These are phyloP conservation scores for Lentinula raphanica DNA, from an alignment of 768 basidiomycete species.

Conservation along the genomic window DNA sequence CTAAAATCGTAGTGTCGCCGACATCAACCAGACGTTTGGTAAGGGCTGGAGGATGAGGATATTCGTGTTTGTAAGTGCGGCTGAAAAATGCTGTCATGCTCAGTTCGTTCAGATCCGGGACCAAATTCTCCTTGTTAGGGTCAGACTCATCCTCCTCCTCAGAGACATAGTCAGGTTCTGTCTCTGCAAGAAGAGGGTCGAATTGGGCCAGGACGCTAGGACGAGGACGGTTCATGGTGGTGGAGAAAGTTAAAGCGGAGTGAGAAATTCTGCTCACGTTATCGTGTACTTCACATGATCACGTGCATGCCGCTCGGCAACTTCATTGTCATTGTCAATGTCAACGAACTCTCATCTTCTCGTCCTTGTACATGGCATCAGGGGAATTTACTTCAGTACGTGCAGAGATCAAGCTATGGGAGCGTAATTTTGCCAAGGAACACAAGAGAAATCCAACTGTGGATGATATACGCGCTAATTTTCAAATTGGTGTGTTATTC, in stretches of 20 bases:
- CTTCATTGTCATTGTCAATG: no score
- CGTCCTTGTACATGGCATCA: constrained; percentile 9
- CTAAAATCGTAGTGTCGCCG: constrained; percentile 42
- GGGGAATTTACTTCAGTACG: constrained; percentile 47
- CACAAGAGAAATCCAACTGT: constrained; percentile 59
- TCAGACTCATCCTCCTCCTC: constrained; percentile 17
- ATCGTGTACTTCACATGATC: neutral
- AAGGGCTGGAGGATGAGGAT: constrained; percentile 22
- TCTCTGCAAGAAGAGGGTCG: constrained; percentile 37
- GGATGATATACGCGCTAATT: constrained; percentile 63
- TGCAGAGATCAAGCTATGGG: constrained; percentile 74
- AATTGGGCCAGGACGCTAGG: constrained; percentile 45
- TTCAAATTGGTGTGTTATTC: constrained; percentile 51
- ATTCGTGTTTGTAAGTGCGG: constrained; percentile 21
- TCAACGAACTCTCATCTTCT: no score
- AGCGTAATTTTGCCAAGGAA: constrained; percentile 54
- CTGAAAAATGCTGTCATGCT: constrained; percentile 34
- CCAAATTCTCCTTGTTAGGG: constrained; percentile 45
- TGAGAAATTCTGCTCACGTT: neutral
- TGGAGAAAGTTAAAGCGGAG: neutral
- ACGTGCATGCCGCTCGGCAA: neutral
- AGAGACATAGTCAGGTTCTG: constrained; percentile 16
- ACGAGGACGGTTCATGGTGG: constrained; percentile 31
- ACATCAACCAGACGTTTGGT: constrained; percentile 43
- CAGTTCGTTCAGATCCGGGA: constrained; percentile 17